phyloP scores from a whole-genome alignment of 768 basidiomycete genomes.

The Lactarius quietus region DNA sequence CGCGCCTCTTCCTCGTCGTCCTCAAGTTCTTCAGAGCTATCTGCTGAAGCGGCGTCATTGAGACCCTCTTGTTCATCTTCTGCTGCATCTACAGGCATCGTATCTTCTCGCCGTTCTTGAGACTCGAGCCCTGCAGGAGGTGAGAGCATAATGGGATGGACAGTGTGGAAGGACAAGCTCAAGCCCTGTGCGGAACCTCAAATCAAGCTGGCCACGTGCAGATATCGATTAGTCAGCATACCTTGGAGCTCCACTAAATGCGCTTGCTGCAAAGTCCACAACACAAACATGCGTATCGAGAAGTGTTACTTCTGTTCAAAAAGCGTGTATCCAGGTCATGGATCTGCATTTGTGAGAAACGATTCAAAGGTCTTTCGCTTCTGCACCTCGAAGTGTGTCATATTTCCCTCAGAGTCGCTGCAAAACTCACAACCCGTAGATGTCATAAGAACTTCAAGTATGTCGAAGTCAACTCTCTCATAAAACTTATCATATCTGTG shows the following conservation, averaged over 20 bases:
- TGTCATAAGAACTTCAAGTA: constrained; percentile 99
- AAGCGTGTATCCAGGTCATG: constrained; percentile 95
- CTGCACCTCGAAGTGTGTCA: constrained; percentile 89
- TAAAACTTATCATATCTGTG: constrained; percentile 1
- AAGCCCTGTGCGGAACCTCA: not conserved
- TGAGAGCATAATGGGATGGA: constrained; percentile 50
- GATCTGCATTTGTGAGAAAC: constrained; percentile 95
- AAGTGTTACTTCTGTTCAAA: constrained; percentile 99
- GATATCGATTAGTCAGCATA: constrained; percentile 18
- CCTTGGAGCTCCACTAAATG: constrained; percentile 3
- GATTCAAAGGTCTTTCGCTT: constrained; percentile 98
- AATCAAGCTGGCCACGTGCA: constrained; percentile 12
- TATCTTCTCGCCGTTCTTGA: constrained; percentile 48
- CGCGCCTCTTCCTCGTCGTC: constrained; percentile 88
- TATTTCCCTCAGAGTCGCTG: not conserved
- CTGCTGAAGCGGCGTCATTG: constrained; percentile 59
- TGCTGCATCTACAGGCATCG: constrained; percentile 51
- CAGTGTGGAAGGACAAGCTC: constrained; percentile 5
- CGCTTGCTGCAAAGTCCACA: not conserved
- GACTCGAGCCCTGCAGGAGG: constrained; percentile 36
- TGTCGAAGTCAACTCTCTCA: constrained; percentile 26
- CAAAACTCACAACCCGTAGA: constrained; percentile 40
- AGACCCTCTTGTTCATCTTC: constrained; percentile 52
- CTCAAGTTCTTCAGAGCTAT: constrained; percentile 87
- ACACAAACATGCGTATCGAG: constrained; percentile 76